Base-by-base conservation (phyloP, 2,329 filamentous ascomycete genomes). In the Teratosphaeria nubilosa region DNA sequence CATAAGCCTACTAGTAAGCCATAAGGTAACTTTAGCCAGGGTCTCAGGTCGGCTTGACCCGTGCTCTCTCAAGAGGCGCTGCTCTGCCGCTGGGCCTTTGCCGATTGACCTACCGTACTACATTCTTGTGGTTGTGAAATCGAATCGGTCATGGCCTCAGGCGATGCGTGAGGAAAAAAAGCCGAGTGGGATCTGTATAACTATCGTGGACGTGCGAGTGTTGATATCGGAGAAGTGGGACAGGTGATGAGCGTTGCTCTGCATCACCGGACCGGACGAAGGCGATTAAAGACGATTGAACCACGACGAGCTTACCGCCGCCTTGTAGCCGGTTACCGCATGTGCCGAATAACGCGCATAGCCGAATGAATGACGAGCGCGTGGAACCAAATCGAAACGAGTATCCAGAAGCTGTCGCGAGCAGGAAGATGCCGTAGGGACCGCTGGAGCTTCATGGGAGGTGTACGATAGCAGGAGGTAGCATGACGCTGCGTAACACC, bases 401-500 rank as follows among this genome's bases (percentile, higher is more conserved):
- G 16, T 10, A 48, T n/a, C n/a, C 9, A 10, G 41, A 48, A 48
- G 41, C 41, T 20, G 41, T 20, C 41, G 41, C 34, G 34, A 16
- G 41, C 41, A 22, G 41, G 41, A 48, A 20, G 41, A 48, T 48
- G 41, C 41, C 20, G 16, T 22, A 48, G 20, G 41, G 34, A 41
- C 34, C 34, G n/a, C 41, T 48, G 41, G 16, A 48, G 6, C 41
- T 48, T 22, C 41, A 53, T 53, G 55, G 58, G 27, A 22, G 58
- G 52, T 57, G 58, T 60, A 56, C 53, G 56, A 58, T 60, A 57
- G 50, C 50, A 22, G 54, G 27, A 7, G 55, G 37, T 55, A 65
- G 61, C 61, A 65, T 65, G 64, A 64, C 63, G 53, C 59, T 64
- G 45, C 62, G 61, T 54, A 56, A 55, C 51, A 60, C 48, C 53